Base-by-base conservation (phyloP, 257 asterid genomes). In the Parsonsia alboflavescens region DNA sequence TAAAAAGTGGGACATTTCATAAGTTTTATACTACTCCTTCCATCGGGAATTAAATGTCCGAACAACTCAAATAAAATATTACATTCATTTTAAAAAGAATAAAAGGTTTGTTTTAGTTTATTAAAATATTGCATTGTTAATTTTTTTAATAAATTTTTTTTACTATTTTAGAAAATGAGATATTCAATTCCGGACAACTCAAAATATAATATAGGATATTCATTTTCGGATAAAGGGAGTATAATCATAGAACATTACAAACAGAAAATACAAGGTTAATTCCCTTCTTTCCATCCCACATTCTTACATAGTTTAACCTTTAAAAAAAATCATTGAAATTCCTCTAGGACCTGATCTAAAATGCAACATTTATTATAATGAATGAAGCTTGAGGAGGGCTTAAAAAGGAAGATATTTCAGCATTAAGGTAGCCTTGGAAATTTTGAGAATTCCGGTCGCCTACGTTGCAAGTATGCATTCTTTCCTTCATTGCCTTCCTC, bases 401-500 rank as follows among this genome's bases (percentile, higher is more conserved):
- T 16, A 19, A 2, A 33, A 71, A 71, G 54, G 50, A 71, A 33
- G 10, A 54, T 15, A 2, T 11, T 19, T 3, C 4, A 36, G 54
- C 67, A 72, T 88, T 80, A 90, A 52, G 97, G 96, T 44, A 90
- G 90, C 46, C 93, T 77, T 0, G 97, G 97, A 72, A 89, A 92
- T 81, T 86, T 90, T 4, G 97, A 86, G 87, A 94, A 94, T 79
- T 94, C 96, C 1, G 99, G 97, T 44, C 82, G 84, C 54, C 94
- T 78, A 8, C 84, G 91, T 44, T 89, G 80, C 70, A 89, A 68
- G 74, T 90, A 94, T 19, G 97, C 93, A 7, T 79, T 86, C 80
- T 91, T 94, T 72, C 99, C 99, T 82, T 90, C 99, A 0, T 79
- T 84, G 2, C 97, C 99, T 79, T 94, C 99, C 78, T 92, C 97